phyloP scores from a whole-genome alignment of 768 basidiomycete genomes.

The Agaricus bisporus region DNA sequence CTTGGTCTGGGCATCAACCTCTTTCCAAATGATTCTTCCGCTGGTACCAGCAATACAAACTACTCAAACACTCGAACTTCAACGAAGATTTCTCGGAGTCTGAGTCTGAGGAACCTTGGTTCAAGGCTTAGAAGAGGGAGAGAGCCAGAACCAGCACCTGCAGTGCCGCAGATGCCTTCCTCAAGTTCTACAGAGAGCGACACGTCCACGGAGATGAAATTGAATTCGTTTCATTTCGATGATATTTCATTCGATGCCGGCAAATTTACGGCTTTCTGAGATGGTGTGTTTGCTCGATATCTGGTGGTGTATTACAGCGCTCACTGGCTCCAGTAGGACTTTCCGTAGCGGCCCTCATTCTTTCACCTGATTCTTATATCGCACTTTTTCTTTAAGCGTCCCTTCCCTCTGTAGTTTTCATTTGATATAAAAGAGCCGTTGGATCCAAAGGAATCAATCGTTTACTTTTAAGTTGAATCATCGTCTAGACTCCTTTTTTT shows the following conservation, averaged over 20 bases:
- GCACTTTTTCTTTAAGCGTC: background rate
- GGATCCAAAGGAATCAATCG: no score
- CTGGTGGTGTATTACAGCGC: background rate
- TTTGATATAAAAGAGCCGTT: no score
- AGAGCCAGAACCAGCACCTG: background rate
- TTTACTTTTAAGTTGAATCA: background rate
- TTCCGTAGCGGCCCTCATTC: background rate
- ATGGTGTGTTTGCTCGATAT: background rate
- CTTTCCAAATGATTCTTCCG: background rate
- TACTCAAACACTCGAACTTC: background rate
- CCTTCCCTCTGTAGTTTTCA: no score
- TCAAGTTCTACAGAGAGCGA: constrained; percentile 24
- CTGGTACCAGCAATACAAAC: background rate
- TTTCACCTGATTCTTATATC: background rate
- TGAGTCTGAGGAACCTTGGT: constrained; percentile 7
- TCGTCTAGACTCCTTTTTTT: no score
- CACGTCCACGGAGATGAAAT: constrained; percentile 54
- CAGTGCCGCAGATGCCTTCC: background rate
- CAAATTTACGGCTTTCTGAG: constrained; percentile 28
- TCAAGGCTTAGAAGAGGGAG: constrained; percentile 3
- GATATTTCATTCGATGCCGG: constrained; percentile 61
- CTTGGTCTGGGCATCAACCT: constrained; percentile 10
- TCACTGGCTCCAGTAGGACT: background rate
- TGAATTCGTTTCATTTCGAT: constrained; percentile 73
- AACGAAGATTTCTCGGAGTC: constrained; percentile 1